Conservation (phyloP, 1,139 yeast species). For the Yamadazyma conglobata region DNA sequence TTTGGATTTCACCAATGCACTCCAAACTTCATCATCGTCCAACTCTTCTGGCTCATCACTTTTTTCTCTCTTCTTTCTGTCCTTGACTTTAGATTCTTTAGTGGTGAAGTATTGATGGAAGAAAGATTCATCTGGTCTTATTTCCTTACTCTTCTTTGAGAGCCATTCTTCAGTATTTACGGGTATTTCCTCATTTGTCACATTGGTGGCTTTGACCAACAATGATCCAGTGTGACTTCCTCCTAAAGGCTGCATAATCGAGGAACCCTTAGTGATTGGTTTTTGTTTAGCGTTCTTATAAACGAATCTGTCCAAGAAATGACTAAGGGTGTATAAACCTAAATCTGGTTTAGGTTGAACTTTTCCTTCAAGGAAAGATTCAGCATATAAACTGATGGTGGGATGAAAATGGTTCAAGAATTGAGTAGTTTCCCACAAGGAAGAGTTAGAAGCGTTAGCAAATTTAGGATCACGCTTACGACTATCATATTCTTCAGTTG, state of each 20-base stretch:
- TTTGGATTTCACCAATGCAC: constrained; percentile 78
- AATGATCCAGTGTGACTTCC: constrained; percentile 80
- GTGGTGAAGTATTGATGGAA: constrained; percentile 82
- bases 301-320: constrained; percentile 92
- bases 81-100: constrained; percentile 48
- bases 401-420: constrained; percentile 88
- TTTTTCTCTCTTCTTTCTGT: constrained; percentile 22
- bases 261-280: constrained; percentile 67
- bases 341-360: constrained; percentile 70
- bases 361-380: constrained; percentile 49
- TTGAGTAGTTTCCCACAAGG: constrained; percentile 81
- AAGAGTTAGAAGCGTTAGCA: constrained; percentile 77
- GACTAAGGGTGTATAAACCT: constrained; percentile 81
- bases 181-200: constrained; percentile 48
- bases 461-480: constrained; percentile 86
- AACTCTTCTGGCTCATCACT: constrained; percentile 41
- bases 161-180: constrained; percentile 86
- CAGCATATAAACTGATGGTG: constrained; percentile 79
- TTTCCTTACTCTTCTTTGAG: constrained; percentile 55
- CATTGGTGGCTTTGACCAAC: constrained; percentile 66
- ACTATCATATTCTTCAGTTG: constrained; percentile 60
- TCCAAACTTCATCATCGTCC: constrained; percentile 77
- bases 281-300: constrained; percentile 88
- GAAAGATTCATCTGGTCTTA: constrained; percentile 86
- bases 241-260: constrained; percentile 97